phyloP scores from a whole-genome alignment of 768 basidiomycete species.

The Tricholoma saponaceum region DNA sequence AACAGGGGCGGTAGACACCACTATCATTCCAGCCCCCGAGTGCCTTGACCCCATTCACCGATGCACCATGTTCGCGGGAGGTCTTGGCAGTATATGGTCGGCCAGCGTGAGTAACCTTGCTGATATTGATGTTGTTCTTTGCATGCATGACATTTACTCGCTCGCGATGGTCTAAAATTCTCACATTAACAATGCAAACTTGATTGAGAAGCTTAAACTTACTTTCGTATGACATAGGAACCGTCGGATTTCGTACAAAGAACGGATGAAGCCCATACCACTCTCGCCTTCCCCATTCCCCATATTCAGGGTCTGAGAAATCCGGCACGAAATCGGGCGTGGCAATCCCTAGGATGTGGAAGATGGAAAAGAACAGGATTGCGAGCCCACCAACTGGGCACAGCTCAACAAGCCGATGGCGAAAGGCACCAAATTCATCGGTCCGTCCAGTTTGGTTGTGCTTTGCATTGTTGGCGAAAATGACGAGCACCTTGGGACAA shows the following conservation, averaged over 20 bases:
- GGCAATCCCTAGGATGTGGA: slow-evolving; percentile 17
- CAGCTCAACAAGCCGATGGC: slow-evolving; percentile 20
- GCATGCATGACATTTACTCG: background rate
- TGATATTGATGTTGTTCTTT: background rate
- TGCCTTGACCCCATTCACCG: no score
- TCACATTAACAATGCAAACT: background rate
- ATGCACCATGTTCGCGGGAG: no score
- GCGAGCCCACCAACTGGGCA: slow-evolving; percentile 11
- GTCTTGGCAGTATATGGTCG: no score
- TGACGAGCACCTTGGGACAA: background rate
- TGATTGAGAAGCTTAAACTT: background rate
- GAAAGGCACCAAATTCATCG: slow-evolving; percentile 23
- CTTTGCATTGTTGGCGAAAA: background rate
- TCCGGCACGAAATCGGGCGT: slow-evolving; percentile 11
- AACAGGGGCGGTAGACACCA: slow-evolving; percentile 5
- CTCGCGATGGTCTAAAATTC: background rate
- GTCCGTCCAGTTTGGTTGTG: slow-evolving; percentile 1
- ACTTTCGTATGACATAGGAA: background rate
- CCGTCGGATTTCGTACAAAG: slow-evolving; percentile 17
- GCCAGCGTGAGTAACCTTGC: no score
- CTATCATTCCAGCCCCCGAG: no score
- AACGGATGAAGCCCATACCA: slow-evolving; percentile 14
- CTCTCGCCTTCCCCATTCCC: slow-evolving; percentile 1
- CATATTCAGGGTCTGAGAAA: slow-evolving; percentile 3
- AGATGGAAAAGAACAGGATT: slow-evolving; percentile 9